phyloP scores from a whole-genome alignment of 2,329 filamentous ascomycete species.

The Corinectria fuckeliana region DNA sequence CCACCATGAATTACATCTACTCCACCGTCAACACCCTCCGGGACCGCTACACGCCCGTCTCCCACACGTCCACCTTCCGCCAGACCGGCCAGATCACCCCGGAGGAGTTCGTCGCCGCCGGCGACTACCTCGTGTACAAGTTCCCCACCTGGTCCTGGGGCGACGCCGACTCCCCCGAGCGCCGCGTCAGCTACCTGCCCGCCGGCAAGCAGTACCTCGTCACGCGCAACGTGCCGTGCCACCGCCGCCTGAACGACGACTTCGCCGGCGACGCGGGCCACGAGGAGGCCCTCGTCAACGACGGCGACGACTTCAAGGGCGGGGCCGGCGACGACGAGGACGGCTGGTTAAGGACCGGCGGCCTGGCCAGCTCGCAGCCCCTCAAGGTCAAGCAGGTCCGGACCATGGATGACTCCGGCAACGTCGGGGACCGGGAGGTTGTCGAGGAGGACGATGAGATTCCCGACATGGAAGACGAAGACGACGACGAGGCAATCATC shows the following conservation, averaged over 20 bases:
- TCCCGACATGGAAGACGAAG: constrained; percentile 97
- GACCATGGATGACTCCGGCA: constrained; percentile 88
- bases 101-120: constrained; percentile 93
- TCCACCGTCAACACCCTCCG: constrained; percentile 91
- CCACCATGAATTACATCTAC: constrained; percentile 85
- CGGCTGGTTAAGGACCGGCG: constrained; percentile 90
- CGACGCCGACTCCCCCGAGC: constrained; percentile 80
- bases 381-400: constrained; percentile 80
- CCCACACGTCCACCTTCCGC: constrained; percentile 91
- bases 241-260: constrained; percentile 88
- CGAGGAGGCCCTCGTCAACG: constrained; percentile 85
- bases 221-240: constrained; percentile 92
- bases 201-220: constrained; percentile 93
- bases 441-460: constrained; percentile 82
- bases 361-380: constrained; percentile 75
- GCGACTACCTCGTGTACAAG: constrained; percentile 98
- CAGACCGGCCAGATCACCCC: constrained; percentile 94
- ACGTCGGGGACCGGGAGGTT: constrained; percentile 76
- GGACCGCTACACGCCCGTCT: constrained; percentile 88
- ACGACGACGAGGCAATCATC: constrained; percentile 97
- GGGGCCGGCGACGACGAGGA: constrained; percentile 72
- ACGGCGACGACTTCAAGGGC: constrained; percentile 70
- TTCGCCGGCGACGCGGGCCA: constrained; percentile 88
- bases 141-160: constrained; percentile 99
- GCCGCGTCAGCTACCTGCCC: constrained; percentile 82